Base-by-base conservation (phyloP, 2,329 filamentous ascomycete species). In the Neofusicoccum sp. region DNA sequence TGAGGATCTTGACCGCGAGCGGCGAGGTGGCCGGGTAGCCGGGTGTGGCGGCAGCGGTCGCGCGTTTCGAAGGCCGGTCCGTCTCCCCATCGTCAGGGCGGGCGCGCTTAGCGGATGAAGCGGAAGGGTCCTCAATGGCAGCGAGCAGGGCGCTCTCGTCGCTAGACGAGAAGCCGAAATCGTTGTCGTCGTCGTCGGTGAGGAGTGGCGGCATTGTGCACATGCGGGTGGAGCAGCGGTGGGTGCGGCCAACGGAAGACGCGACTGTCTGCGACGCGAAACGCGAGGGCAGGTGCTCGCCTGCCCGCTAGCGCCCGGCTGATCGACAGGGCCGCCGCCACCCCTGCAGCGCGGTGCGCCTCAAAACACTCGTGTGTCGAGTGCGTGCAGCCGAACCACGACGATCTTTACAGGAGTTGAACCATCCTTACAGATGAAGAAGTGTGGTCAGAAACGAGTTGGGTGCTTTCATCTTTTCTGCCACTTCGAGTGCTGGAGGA, bases 1-100 rank as follows among this genome's bases (percentile, higher is more conserved):
- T 72, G 2, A 82, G 69, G 0, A 79, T 69, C 12, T 68, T 69
- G n/a, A 71, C 68, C 6, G 71, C 71, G 12, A 71, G 44, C 8
- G 44, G 44, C 26, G 44, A 47, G 8, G 44, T 31, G 66, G 20
- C 48, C 34, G 59, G 47, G 6, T 60, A 45, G 12, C 31, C 47
- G 16, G 58, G 47, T 28, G 44, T 40, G 3, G 45, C 30, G 31
- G 47, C 28, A 5, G 12, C 38, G 24, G 36, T 48, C 2, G 44
- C 41, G 34, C 58, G 44, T 34, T 60, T 60, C 7, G 58, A 6
- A 2, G 58, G 36, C 3, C 9, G 26, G 26, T 44, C 16, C 7
- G 41, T 11, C 14, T 38, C 28, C 3, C 26, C 7, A 5, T 31
- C 9, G 8, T 45, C 41, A 45, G 1, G 11, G 26, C 44, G 44